phyloP scores from a whole-genome alignment of 306 rosid species.

The Luffa acutangula region DNA sequence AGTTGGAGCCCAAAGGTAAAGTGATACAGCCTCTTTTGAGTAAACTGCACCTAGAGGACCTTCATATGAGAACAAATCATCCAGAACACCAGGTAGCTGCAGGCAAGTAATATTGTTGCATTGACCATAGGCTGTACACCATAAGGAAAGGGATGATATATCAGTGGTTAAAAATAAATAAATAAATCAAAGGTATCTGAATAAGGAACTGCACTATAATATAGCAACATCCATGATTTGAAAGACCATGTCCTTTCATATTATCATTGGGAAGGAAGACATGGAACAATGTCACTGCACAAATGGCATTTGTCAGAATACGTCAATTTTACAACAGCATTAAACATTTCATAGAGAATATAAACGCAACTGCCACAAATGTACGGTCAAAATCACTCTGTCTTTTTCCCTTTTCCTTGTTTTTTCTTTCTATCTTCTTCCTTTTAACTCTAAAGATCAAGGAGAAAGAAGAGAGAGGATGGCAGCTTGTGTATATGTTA shows the following conservation, averaged over 20 bases:
- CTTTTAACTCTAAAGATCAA: neutral
- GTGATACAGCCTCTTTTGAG: slow-evolving; percentile 57
- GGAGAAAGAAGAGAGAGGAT: neutral
- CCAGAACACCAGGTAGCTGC: slow-evolving; percentile 90
- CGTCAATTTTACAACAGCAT: neutral
- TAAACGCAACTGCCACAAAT: neutral
- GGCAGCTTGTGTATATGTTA: neutral
- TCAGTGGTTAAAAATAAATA: slow-evolving; percentile 1
- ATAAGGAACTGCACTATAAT: neutral
- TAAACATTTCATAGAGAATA: neutral
- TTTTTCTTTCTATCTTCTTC: neutral
- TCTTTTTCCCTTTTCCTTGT: neutral
- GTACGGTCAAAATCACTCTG: neutral
- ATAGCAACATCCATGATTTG: neutral
- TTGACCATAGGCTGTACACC: slow-evolving; percentile 50
- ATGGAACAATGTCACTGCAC: neutral
- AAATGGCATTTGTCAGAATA: neutral
- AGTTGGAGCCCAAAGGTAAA: slow-evolving; percentile 91
- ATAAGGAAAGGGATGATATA: slow-evolving; percentile 12
- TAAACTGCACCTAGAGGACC: slow-evolving; percentile 84
- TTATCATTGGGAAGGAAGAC: neutral
- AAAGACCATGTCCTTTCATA: neutral
- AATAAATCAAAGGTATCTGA: neutral
- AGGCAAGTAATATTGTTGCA: slow-evolving; percentile 67
- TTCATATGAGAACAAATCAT: slow-evolving; percentile 65